Conservation (phyloP, 768 basidiomycete species). For the Mycena belliarum region DNA sequence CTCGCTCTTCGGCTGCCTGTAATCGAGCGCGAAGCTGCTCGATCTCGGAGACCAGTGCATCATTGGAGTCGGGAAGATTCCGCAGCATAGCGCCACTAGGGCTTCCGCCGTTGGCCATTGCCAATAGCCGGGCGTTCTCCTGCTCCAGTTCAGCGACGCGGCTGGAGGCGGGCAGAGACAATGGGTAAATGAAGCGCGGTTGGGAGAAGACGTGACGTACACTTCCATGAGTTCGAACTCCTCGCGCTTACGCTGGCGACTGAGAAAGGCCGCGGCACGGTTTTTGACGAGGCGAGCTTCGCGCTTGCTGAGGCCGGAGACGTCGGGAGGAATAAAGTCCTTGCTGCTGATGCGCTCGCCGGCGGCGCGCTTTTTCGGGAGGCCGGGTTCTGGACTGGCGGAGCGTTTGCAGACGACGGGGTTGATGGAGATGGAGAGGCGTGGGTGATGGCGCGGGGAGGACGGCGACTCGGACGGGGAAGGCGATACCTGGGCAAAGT, state of each 20-base stretch:
- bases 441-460: slow-evolving; percentile 32
- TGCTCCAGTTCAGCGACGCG: slow-evolving; percentile 83
- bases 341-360: slow-evolving; percentile 63
- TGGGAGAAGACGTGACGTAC: slow-evolving; percentile 49
- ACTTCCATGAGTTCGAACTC: slow-evolving; percentile 91
- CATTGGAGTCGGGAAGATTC: slow-evolving; percentile 30
- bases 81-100: slow-evolving; percentile 25
- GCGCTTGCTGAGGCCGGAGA: slow-evolving; percentile 84
- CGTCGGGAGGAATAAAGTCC: slow-evolving; percentile 88
- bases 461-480: slow-evolving; percentile 37
- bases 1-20: slow-evolving; percentile 64
- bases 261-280: slow-evolving; percentile 88
- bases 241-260: slow-evolving; percentile 87
- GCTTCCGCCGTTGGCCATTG: slow-evolving; percentile 50
- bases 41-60: slow-evolving; percentile 55
- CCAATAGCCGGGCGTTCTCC: slow-evolving; percentile 75
- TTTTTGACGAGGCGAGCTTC: slow-evolving; percentile 92
- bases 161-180: slow-evolving; percentile 38
- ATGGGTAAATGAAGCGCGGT: slow-evolving; percentile 8
- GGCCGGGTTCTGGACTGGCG: slow-evolving; percentile 41
- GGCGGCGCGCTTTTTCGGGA: slow-evolving; percentile 43
- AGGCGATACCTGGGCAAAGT: slow-evolving; percentile 42
- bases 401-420: slow-evolving; percentile 44
- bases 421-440: slow-evolving; percentile 37
- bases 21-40: slow-evolving; percentile 69